These are phyloP conservation scores for Ulota crispa DNA, from an alignment of 225 moss, liverwort and hornwort species.

Conservation along the genomic window DNA sequence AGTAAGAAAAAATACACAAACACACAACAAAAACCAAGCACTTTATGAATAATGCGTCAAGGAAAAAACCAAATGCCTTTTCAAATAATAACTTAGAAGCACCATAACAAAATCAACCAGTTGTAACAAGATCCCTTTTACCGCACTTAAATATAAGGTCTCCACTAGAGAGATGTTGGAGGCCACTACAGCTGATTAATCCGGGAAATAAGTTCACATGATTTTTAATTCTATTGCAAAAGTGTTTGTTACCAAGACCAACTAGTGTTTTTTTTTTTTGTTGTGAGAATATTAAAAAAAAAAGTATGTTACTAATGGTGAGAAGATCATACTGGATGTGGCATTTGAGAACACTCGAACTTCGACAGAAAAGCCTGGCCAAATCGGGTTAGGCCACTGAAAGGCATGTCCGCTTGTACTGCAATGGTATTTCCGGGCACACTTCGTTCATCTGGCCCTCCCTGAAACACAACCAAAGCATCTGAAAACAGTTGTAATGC, in stretches of 20 bases:
- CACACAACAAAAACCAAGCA: neutral
- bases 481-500: neutral
- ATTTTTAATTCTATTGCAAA: neutral
- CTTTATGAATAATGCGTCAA: neutral
- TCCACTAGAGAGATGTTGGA: neutral
- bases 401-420: conserved; percentile 99
- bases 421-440: conserved; percentile 98
- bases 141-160: neutral
- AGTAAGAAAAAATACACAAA: no score
- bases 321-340: conserved; percentile 70
- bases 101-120: neutral
- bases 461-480: conserved; percentile 45
- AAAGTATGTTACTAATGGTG: neutral
- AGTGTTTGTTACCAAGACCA: neutral
- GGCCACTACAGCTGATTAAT: no score
- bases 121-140: neutral
- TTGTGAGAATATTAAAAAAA: no score
- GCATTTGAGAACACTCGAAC: conserved; percentile 98
- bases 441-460: conserved; percentile 87
- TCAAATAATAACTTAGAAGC: neutral
- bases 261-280: neutral
- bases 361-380: conserved; percentile 96
- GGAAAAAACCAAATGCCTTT: neutral
- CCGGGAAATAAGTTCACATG: neutral
- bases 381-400: conserved; percentile 89